Base-by-base conservation (phyloP, 768 basidiomycete species). In the Naganishia antarctica region DNA sequence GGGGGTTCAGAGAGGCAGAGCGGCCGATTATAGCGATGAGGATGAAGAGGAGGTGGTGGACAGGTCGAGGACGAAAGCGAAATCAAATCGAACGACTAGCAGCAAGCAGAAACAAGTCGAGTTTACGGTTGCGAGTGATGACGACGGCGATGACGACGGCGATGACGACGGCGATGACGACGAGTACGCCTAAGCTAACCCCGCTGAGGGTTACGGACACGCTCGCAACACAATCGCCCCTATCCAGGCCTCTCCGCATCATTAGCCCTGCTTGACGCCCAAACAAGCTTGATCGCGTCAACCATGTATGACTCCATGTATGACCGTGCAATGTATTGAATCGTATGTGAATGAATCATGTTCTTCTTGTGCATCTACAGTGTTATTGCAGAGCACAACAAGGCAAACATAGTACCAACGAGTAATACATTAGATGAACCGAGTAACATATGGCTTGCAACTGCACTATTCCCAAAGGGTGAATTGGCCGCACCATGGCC, bases 1-100 rank as follows among this genome's bases (percentile, higher is more conserved):
- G 29, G 53, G 43, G 18, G 34, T 23, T 13, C 37, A 16, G 41
- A 25, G 60, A 29, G 25, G 48, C 21, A 46, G 26, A 7, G 25
- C 49, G 15, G 49, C 37, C 16, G 62, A 44, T 11, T 48, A 57
- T 21, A 57, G 48, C 25, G 62, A 63, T n/a, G 62, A 86, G 68
- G 88, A 89, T 44, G 88, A 85, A 15, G 87, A 87, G 45, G 88
- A 85, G 23, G 87, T 86, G n/a, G 43, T 9, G 11, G 18, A 9
- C 9, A 21, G 9, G 43, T 21, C 11, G 11, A 44, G 21, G 53
- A 57, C 37, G 53, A 57, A 28, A 25, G 47, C n/a, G 9, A 26
- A n/a, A 15, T 13, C 37, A 40, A 32, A 31, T 34, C 53, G 9
- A 57, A 29, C 21, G 18, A 32, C 53, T 12, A 41, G 34, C n/a